These are phyloP conservation scores for Croton laevigatus DNA, from an alignment of 441 rosid genomes.

Conservation along the genomic window DNA sequence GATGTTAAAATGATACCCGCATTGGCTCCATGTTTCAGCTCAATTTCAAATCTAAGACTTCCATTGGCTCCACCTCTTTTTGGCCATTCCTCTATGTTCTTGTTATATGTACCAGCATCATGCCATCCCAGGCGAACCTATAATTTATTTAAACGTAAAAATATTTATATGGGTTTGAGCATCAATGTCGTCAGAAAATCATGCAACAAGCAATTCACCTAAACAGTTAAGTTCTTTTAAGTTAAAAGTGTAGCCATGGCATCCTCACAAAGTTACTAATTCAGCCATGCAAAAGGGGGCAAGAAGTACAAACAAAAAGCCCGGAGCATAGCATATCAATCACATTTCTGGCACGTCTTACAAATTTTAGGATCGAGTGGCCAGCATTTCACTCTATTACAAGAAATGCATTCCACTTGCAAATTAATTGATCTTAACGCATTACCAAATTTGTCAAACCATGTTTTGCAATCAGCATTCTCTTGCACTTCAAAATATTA, in stretches of 20 bases:
- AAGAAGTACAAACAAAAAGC: neutral
- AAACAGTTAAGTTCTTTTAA: neutral
- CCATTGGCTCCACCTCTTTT: slow-evolving; percentile 91
- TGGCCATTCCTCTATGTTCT: slow-evolving; percentile 88
- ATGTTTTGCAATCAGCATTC: neutral
- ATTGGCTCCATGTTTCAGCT: slow-evolving; percentile 91
- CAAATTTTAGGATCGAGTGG: too few species aligned
- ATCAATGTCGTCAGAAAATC: neutral
- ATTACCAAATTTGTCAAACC: too few species aligned
- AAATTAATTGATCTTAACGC: too few species aligned
- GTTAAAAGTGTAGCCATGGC: too few species aligned
- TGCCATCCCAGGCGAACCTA: slow-evolving; percentile 97
- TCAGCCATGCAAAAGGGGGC: too few species aligned
- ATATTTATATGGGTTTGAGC: neutral
- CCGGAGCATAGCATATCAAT: too few species aligned
- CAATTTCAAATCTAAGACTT: slow-evolving; percentile 85
- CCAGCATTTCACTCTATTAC: too few species aligned
- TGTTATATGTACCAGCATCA: slow-evolving; percentile 93
- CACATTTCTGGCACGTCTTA: too few species aligned
- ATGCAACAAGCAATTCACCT: neutral
- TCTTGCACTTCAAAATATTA: neutral
- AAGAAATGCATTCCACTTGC: too few species aligned
- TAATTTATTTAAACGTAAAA: neutral
- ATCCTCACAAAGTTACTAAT: too few species aligned
- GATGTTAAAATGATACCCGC: slow-evolving; percentile 51